Base-by-base conservation (phyloP, 345 rosid genomes). In the Populus pruinosa region DNA sequence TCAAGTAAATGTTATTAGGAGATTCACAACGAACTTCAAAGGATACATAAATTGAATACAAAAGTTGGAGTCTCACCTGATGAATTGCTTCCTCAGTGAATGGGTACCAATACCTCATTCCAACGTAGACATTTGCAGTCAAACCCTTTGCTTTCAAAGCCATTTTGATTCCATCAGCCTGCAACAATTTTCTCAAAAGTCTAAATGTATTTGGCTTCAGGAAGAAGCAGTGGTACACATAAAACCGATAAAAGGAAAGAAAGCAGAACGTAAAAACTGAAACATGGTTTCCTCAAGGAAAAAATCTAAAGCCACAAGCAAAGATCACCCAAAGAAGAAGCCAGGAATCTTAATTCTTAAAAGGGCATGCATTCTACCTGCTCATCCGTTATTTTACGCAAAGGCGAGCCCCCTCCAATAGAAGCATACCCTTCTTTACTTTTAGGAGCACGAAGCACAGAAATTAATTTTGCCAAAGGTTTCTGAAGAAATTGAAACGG, bases 351-450 rank as follows among this genome's bases (percentile, higher is more conserved):
- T 47, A 67, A 10, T 62, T 35, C 44, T 62, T 38, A 67, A 66
- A 2, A 11, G 75, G 13, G 63, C 25, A 62, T 36, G 65, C 2
- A 23, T 36, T 76, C 41, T 69, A 88, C 96, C 90, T 92, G 97
- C 82, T 92, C 96, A 83, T 90, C 88, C 1, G 98, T 96, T 72
- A 93, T 91, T 80, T 87, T 92, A 76, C 96, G 92, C 86, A 92
- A 63, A 64, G 97, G 98, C 29, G 97, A 96, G 71, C 98, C 94
- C 47, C 99, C 99, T 55, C 99, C 99, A 55, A 96, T 93, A 67
- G 97, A 87, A 83, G 99, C 99, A 90, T 96, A 96, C 70, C 96
- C 99, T 87, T 93, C 97, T 88, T 87, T 93, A 44, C 96, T 92
- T 78, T 93, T 93, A 1, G 97, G 96, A 18, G 99, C 97, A 18